Percentiles rank a stretch among this genome's conserved stretches.
Evolutionary conservation across 2,329 filamentous ascomycete species (phyloP).

Genomic region (Bretziella fagacearum): DNA sequence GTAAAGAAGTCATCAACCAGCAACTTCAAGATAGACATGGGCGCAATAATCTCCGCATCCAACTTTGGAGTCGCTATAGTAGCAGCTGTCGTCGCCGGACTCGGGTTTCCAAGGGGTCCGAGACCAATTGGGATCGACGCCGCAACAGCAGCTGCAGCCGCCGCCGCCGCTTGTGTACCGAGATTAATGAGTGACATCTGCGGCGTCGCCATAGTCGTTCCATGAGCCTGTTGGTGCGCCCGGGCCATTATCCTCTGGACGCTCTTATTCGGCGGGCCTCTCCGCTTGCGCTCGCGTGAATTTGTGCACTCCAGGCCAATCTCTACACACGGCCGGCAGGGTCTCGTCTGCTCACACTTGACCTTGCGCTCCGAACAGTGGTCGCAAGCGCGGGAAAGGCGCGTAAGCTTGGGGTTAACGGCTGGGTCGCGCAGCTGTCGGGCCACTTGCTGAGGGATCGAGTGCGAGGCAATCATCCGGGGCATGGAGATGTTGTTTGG

Average conservation of each 20-base stretch:
- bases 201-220: slow-evolving; percentile 31
- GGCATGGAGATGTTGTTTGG: slow-evolving; percentile 3
- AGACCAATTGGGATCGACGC: slow-evolving; percentile 6
- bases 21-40: slow-evolving; percentile 48
- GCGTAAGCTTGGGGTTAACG: slow-evolving; percentile 35
- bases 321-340: slow-evolving; percentile 39
- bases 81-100: not conserved
- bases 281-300: slow-evolving; percentile 38
- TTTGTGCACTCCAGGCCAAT: slow-evolving; percentile 43
- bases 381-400: slow-evolving; percentile 41
- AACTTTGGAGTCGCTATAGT: slow-evolving; percentile 18
- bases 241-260: slow-evolving; percentile 15
- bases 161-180: not conserved
- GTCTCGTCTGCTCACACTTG: slow-evolving; percentile 40
- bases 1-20: slow-evolving; percentile 71
- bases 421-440: slow-evolving; percentile 24
- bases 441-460: not conserved
- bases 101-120: not conserved
- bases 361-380: slow-evolving; percentile 47
- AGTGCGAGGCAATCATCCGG: slow-evolving; percentile 5
- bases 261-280: slow-evolving; percentile 39
- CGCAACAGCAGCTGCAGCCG: not conserved
- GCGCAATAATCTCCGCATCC: slow-evolving; percentile 53
- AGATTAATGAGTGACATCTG: slow-evolving; percentile 10
- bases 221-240: slow-evolving; percentile 29